phyloP scores from a whole-genome alignment of 345 rosid genomes.

The Citrus medica region DNA sequence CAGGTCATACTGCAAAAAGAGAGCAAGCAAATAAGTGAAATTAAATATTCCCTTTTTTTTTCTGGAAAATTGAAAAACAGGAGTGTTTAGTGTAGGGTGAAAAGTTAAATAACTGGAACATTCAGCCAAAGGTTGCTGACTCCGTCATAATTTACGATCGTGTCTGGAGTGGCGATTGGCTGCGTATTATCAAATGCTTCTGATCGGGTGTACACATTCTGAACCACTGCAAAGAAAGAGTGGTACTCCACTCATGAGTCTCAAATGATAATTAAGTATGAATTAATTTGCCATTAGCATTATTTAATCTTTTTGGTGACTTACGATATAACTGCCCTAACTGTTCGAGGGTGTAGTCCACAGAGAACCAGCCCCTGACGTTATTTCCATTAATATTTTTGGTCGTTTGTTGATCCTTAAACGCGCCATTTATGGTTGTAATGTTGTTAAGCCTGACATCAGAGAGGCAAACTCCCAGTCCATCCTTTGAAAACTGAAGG shows the following conservation, averaged over 20 bases:
- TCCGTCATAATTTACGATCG: constrained; percentile 24
- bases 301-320: background rate
- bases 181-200: constrained; percentile 42
- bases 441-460: constrained; percentile 55
- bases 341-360: constrained; percentile 42
- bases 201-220: constrained; percentile 50
- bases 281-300: background rate
- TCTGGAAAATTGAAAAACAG: background rate
- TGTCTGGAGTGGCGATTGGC: constrained; percentile 48
- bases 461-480: constrained; percentile 58
- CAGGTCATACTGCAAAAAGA: constrained; percentile 45
- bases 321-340: constrained; percentile 40
- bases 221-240: constrained; percentile 43
- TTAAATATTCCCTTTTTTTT: background rate
- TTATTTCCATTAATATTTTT: constrained; percentile 56
- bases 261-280: too few species aligned
- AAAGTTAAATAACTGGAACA: constrained; percentile 49
- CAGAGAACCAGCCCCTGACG: constrained; percentile 58
- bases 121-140: constrained; percentile 67
- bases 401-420: constrained; percentile 37
- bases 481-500: constrained; percentile 70
- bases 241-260: too few species aligned
- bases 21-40: background rate
- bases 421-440: constrained; percentile 37
- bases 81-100: background rate